Evolutionary conservation across 768 basidiomycete species (phyloP), one percentile per base, ranked within the genome.

Genomic region (Mycena leptocephala): DNA sequence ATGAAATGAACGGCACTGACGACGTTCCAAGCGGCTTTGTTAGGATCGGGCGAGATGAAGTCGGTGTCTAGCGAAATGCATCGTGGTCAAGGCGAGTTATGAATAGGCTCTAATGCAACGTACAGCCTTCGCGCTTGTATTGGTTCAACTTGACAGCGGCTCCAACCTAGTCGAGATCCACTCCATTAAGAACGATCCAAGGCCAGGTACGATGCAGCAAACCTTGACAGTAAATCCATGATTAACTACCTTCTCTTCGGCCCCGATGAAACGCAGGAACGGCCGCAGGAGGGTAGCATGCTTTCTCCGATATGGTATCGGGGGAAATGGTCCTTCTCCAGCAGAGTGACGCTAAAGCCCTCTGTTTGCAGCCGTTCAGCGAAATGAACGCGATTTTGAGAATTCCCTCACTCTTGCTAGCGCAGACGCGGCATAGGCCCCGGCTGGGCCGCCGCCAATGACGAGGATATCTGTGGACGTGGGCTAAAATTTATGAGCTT

Each of bases 11-110:
- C 16, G 43, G 2, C 22, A 10, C 87, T 69, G 68, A 91, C 91
- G 71, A 94, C 92, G 78, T 94, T 93, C 92, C 92, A 93, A 0
- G 93, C 84, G 62, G 81, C 82, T 71, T 92, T 92, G 2, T 82
- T 79, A 11, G 86, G 86, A 70, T 90, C 89, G 9, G 88, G 79
- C 14, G 88, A 86, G 73, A 91, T 82, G 78, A 93, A 93, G 79
- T 93, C 90, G 5, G 92, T 90, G 80, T 92, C 91, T 93, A 67
- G 53, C 2, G 13, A 35, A 20, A 18, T 3, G n/a, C 18, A 18
- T 33, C n/a, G 20, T 5, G 20, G 22, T 14, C 26, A 64, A 22
- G 9, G 32, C 22, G 22, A 10, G n/a, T 13, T 11, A 24, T 33
- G 20, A 9, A 16, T n/a, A n/a, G n/a, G n/a, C n/a, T n/a, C n/a